Conservation (phyloP, 169 alveolate genomes). For the Perkinsus marinus region DNA sequence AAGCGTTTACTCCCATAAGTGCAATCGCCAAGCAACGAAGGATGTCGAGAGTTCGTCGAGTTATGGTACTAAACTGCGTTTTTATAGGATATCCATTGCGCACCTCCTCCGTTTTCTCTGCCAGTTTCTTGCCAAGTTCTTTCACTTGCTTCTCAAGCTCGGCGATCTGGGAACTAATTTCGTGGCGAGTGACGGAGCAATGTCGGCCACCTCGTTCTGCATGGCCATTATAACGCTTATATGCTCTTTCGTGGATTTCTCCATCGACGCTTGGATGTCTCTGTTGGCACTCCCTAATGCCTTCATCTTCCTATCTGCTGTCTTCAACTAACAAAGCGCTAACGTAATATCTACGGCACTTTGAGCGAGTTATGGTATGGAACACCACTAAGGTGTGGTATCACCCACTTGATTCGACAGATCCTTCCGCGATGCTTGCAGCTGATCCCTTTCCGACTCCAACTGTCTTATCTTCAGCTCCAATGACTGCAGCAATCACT, state of each 20-base stretch:
- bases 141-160: not conserved
- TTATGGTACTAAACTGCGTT: too few relatives aligned
- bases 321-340: not conserved
- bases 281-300: not conserved
- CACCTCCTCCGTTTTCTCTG: not conserved
- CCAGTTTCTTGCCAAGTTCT: not conserved
- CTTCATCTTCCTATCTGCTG: not conserved
- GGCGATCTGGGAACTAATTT: not conserved
- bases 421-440: not conserved
- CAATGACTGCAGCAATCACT: too few relatives aligned
- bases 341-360: too few relatives aligned
- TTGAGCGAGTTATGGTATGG: too few relatives aligned
- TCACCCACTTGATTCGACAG: not conserved
- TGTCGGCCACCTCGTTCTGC: not conserved
- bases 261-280: not conserved
- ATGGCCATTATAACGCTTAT: not conserved
- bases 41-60: too few relatives aligned
- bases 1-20: too few relatives aligned
- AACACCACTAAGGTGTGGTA: too few relatives aligned
- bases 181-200: not conserved
- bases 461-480: not conserved
- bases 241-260: not conserved
- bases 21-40: too few relatives aligned
- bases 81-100: not conserved
- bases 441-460: not conserved